These are phyloP conservation scores for Dendrobium catenatum DNA, from an alignment of 106 monocot species.

Conservation along the genomic window DNA sequence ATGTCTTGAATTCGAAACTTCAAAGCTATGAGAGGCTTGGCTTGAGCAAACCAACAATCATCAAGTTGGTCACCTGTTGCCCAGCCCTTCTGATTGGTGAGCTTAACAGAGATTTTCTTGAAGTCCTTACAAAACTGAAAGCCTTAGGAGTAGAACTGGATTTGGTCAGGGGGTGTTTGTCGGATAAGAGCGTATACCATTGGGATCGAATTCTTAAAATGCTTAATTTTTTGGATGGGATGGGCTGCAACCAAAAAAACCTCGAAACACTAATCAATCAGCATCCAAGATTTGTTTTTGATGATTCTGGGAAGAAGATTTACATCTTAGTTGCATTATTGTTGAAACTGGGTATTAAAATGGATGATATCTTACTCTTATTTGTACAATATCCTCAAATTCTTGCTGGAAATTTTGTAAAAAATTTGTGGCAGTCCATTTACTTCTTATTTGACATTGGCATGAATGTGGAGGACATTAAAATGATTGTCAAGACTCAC, in stretches of 20 bases:
- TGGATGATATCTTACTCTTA: constrained; percentile 32
- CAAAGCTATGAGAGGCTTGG: constrained; percentile 54
- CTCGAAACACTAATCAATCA: constrained; percentile 34
- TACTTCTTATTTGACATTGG: constrained; percentile 56
- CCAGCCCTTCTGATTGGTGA: constrained; percentile 63
- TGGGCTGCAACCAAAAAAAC: constrained; percentile 38
- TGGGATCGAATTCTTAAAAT: constrained; percentile 55
- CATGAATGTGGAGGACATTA: constrained; percentile 39
- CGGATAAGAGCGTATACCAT: constrained; percentile 47
- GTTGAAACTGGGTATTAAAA: constrained; percentile 61
- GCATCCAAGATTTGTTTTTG: constrained; percentile 69
- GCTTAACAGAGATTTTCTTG: constrained; percentile 37
- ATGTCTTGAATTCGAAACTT: constrained; percentile 36
- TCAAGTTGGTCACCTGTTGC: constrained; percentile 63
- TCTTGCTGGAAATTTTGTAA: constrained; percentile 48
- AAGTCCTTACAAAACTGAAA: constrained; percentile 41
- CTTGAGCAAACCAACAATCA: constrained; percentile 44
- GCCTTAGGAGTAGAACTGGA: constrained; percentile 44
- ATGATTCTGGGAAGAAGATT: constrained; percentile 85
- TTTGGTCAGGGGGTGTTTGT: constrained; percentile 59
- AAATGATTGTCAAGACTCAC: constrained; percentile 38
- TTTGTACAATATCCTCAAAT: constrained; percentile 61
- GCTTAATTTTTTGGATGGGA: constrained; percentile 45
- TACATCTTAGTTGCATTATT: constrained; percentile 63
- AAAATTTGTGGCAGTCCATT: constrained; percentile 47